Conservation (phyloP, 441 rosid genomes). For the Corymbia calophylla region DNA sequence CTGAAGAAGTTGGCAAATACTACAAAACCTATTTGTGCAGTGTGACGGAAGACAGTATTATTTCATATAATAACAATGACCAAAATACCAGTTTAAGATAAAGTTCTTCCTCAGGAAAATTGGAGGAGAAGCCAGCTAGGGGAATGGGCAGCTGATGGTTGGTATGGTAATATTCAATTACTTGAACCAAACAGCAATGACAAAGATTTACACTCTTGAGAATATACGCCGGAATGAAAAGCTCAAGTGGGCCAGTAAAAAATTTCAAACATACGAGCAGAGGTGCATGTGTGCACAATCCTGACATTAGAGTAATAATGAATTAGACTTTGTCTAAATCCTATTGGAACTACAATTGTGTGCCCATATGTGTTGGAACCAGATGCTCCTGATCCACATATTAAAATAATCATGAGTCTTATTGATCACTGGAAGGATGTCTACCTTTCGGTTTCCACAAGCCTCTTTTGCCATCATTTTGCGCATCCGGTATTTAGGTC, state of each 20-base stretch:
- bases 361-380: background rate
- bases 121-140: background rate
- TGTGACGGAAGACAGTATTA: background rate
- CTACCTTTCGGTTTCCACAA: constrained; percentile 80
- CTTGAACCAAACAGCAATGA: background rate
- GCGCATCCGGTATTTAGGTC: constrained; percentile 86
- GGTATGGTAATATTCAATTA: background rate
- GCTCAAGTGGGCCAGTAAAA: background rate
- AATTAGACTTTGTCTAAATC: background rate
- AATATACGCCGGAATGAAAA: background rate
- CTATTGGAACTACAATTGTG: background rate
- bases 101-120: background rate
- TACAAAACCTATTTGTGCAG: background rate
- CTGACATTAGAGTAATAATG: background rate
- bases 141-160: background rate
- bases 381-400: background rate
- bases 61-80: background rate
- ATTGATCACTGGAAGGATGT: constrained; percentile 4
- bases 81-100: background rate
- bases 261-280: background rate
- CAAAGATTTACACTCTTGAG: background rate
- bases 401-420: background rate
- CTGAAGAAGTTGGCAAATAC: background rate
- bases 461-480: constrained; percentile 79
- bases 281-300: background rate